These are phyloP conservation scores for Kuraishia piskuri DNA, from an alignment of 805 yeast genomes.

Conservation along the genomic window DNA sequence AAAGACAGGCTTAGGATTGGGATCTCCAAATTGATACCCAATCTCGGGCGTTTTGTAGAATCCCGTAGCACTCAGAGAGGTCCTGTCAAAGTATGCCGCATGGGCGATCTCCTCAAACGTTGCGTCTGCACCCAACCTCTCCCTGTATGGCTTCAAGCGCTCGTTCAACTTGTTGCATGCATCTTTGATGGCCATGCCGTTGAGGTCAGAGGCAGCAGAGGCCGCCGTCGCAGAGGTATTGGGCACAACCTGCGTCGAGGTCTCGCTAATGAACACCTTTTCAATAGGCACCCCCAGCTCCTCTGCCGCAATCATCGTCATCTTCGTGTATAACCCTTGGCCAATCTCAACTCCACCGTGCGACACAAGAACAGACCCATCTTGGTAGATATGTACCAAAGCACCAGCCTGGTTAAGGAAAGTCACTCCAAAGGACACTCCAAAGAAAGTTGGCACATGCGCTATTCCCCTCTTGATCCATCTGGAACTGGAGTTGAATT, in stretches of 20 bases:
- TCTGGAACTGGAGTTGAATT: slow-evolving; percentile 28
- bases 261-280: slow-evolving; percentile 33
- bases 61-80: slow-evolving; percentile 38
- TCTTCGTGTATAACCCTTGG: slow-evolving; percentile 39
- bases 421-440: slow-evolving; percentile 36
- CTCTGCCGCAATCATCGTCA: slow-evolving; percentile 38
- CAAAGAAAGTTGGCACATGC: slow-evolving; percentile 38
- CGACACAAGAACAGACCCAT: slow-evolving; percentile 35
- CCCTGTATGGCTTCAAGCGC: slow-evolving; percentile 29
- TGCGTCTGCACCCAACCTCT: slow-evolving; percentile 25
- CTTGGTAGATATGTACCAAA: slow-evolving; percentile 33
- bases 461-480: slow-evolving; percentile 41
- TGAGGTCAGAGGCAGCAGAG: slow-evolving; percentile 38
- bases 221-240: slow-evolving; percentile 43
- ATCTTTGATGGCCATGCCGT: slow-evolving; percentile 39
- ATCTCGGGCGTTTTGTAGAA: slow-evolving; percentile 42
- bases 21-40: slow-evolving; percentile 31
- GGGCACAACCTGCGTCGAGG: slow-evolving; percentile 37
- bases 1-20: slow-evolving; percentile 36
- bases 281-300: slow-evolving; percentile 32
- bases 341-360: slow-evolving; percentile 46
- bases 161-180: slow-evolving; percentile 37
- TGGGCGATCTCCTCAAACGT: slow-evolving; percentile 31
- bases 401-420: slow-evolving; percentile 42
- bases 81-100: slow-evolving; percentile 35